phyloP scores from a whole-genome alignment of 1,284 basidiomycete species.

The Exobasidium rhododendri region DNA sequence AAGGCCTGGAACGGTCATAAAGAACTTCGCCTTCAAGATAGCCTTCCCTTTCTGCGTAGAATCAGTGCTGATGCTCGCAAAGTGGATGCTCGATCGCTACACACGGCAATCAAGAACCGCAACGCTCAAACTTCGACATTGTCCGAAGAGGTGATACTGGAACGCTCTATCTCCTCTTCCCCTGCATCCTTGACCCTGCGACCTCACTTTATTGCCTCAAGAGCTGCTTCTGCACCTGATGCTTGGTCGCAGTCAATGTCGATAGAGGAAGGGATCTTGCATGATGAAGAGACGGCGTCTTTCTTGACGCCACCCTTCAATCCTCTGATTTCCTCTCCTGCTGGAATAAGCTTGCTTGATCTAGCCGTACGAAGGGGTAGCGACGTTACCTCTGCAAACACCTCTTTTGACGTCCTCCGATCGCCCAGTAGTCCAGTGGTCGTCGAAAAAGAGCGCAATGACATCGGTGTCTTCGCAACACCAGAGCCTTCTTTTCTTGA shows the following conservation, averaged over 20 bases:
- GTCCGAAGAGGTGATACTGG: constrained; percentile 19
- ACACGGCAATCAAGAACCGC: constrained; percentile 3
- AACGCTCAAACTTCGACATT: not conserved
- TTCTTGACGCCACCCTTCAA: not conserved
- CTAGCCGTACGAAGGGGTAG: constrained; percentile 7
- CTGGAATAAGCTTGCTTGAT: not conserved
- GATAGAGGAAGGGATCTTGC: not conserved
- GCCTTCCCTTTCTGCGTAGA: constrained; percentile 84
- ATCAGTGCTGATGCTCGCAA: constrained; percentile 80
- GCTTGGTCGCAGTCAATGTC: constrained; percentile 7
- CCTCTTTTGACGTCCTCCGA: constrained; percentile 8
- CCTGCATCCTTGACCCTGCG: constrained; percentile 10
- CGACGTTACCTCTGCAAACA: constrained; percentile 7
- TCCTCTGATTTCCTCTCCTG: not conserved
- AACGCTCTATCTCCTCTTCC: constrained; percentile 30
- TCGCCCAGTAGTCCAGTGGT: constrained; percentile 17
- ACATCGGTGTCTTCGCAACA: not conserved
- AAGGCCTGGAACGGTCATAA: constrained; percentile 72
- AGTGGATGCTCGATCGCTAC: constrained; percentile 36
- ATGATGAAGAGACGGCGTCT: not conserved
- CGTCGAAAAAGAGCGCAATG: not conserved
- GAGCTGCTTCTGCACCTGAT: constrained; percentile 11
- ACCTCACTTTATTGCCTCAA: not conserved
- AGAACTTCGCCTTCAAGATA: constrained; percentile 69
- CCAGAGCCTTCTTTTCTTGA: constrained; percentile 31